Conservation (phyloP, 163 green algal species). For the Coccomyxa subellipsoidea region DNA sequence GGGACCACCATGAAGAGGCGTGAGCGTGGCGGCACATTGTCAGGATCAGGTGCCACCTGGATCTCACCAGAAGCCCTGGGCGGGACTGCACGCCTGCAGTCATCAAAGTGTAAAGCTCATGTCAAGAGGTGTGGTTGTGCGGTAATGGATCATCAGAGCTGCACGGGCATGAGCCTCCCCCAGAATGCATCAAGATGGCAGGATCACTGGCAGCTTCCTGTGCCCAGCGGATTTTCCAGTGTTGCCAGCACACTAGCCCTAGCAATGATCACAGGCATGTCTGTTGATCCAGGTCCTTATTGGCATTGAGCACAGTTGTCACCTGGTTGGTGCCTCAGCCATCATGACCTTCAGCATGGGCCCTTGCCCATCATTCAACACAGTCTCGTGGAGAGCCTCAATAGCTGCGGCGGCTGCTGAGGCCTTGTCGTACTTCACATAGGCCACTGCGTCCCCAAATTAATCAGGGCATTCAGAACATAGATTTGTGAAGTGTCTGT, state of each 20-base stretch:
- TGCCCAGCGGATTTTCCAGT: too few species aligned
- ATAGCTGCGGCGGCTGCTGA: conserved; percentile 75
- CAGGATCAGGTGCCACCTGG: conserved; percentile 54
- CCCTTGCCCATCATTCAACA: conserved; percentile 80
- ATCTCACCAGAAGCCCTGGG: too few species aligned
- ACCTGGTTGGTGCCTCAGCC: conserved; percentile 64
- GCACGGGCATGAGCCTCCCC: too few species aligned
- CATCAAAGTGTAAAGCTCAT: not conserved
- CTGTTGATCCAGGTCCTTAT: too few species aligned
- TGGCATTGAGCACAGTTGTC: too few species aligned
- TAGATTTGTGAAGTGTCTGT: too few species aligned
- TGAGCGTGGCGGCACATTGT: conserved; percentile 80
- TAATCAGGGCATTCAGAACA: too few species aligned
- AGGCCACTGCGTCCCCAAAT: conserved; percentile 58
- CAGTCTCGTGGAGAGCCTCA: conserved; percentile 79
- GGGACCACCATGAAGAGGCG: conserved; percentile 90
- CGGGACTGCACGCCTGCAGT: not conserved
- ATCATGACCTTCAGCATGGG: conserved; percentile 88
- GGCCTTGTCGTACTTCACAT: conserved; percentile 85
- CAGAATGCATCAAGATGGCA: too few species aligned
- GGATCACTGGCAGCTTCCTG: too few species aligned
- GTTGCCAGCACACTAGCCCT: too few species aligned
- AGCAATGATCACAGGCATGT: too few species aligned
- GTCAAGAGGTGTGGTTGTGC: not conserved
- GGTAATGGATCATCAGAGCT: too few species aligned